Evolutionary conservation across 2,329 filamentous ascomycete species (phyloP), one percentile per base, ranked within the genome.

Genomic region (Aspergillus persii): DNA sequence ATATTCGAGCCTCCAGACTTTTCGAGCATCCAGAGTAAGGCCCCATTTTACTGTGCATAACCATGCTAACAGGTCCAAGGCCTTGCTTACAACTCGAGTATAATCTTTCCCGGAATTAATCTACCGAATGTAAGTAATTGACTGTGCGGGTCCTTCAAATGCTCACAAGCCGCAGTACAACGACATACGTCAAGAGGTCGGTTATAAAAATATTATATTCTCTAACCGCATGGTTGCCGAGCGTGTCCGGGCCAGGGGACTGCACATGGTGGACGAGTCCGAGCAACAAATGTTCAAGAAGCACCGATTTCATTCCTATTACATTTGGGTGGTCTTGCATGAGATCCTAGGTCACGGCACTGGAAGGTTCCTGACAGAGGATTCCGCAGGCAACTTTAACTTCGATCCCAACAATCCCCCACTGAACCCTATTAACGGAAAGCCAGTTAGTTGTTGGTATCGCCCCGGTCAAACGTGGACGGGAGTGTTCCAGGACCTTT

Each of bases 131-230:
- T 79, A 56, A 61, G 70, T 69, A 5, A 8, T 9, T 1, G 15
- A 8, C 15, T 33, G 12, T n/a, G 18, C 4, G 0, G 31, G 23
- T 7, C 3, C 12, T n/a, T 12, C 18, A 50, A 15, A 8, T n/a
- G n/a, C 27, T 46, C 44, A 18, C 31, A 3, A 6, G 8, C 3
- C 26, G 23, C 41, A 79, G 75, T 90, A 90, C 68, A 89, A 91
- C 66, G 86, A 89, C 62, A 92, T 95, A 61, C 84, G 91, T 62
- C 91, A 96, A 71, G 88, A 85, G 4, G 87, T 92, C 61, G 92
- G 92, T 2, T 96, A 96, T 85, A 96, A 96, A 79, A 96, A 96
- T 67, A 91, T 96, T 6, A 83, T 84, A 44, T 76, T 86, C 48
- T 82, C 83, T 41, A 88, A 87, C 65, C 81, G 85, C 26, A 65